Evolutionary conservation across 257 asterid species (phyloP).

Genomic region (Marsdenia floribunda): DNA sequence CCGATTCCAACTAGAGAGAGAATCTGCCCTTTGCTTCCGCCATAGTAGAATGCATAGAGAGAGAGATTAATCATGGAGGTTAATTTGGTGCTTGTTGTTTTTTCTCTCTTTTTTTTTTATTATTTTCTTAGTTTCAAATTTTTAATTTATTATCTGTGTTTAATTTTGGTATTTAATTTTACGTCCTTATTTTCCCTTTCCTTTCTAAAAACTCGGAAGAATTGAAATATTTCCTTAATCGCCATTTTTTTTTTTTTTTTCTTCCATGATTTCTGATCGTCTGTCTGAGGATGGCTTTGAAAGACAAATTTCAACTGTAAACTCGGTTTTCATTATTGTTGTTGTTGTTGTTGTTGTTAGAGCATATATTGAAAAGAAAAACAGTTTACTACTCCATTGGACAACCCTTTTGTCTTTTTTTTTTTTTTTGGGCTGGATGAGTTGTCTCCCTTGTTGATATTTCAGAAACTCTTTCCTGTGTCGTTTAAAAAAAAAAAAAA

Average conservation of each 20-base stretch:
- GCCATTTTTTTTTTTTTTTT: neutral
- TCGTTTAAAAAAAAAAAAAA: no score
- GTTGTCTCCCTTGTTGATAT: no score
- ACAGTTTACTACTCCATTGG: no score
- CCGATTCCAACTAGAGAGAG: neutral
- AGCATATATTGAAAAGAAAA: no score
- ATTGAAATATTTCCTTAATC: neutral
- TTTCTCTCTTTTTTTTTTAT: neutral
- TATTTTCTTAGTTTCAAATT: neutral
- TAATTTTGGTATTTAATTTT: slow-evolving; percentile 11
- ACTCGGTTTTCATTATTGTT: no score
- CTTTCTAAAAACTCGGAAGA: slow-evolving; percentile 2
- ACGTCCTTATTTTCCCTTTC: neutral
- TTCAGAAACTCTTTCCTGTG: no score
- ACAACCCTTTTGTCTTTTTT: no score
- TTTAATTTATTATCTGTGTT: slow-evolving; percentile 13
- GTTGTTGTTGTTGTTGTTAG: no score
- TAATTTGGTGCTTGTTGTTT: slow-evolving; percentile 21
- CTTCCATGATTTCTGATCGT: no score
- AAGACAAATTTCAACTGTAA: no score
- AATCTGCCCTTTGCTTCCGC: slow-evolving; percentile 1
- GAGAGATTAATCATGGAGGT: slow-evolving; percentile 25
- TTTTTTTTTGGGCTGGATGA: no score
- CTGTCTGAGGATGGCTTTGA: no score
- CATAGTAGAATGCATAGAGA: slow-evolving; percentile 16